phyloP scores from a whole-genome alignment of 2,329 filamentous ascomycete species.

The Botrytis aclada region DNA sequence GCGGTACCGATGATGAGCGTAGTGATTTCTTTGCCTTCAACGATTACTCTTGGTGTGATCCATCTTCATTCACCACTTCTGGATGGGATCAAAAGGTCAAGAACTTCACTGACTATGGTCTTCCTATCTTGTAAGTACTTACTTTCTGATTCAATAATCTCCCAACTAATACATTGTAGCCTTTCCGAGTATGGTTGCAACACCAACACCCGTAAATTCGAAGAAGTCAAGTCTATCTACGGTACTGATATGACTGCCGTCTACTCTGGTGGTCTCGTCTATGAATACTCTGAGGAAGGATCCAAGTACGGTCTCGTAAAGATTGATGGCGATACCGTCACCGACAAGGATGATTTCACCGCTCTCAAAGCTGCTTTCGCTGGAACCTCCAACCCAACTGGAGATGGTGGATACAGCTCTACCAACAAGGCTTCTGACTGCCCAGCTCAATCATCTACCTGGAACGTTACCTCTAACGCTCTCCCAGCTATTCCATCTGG shows the following conservation, averaged over 20 bases:
- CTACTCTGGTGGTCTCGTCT: slow-evolving; percentile 94
- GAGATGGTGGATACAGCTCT: slow-evolving; percentile 51
- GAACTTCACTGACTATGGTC: slow-evolving; percentile 64
- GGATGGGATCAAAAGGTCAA: slow-evolving; percentile 69
- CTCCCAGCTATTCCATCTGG: slow-evolving; percentile 49
- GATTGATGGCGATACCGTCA: slow-evolving; percentile 37
- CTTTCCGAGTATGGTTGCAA: slow-evolving; percentile 91
- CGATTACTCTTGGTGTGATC: slow-evolving; percentile 65
- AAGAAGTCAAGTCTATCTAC: slow-evolving; percentile 79
- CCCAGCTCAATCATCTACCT: slow-evolving; percentile 45
- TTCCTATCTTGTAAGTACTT: slow-evolving; percentile 50
- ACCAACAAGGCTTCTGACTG: slow-evolving; percentile 42
- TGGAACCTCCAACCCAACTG: slow-evolving; percentile 45
- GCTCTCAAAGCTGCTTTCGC: slow-evolving; percentile 46
- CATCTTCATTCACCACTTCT: slow-evolving; percentile 54
- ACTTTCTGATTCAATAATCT: not conserved
- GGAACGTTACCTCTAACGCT: slow-evolving; percentile 45
- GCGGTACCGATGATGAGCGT: slow-evolving; percentile 62
- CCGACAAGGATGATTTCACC: slow-evolving; percentile 46
- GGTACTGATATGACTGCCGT: slow-evolving; percentile 76
- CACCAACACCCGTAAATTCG: slow-evolving; percentile 76
- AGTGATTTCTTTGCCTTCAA: slow-evolving; percentile 67
- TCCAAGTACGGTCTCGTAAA: slow-evolving; percentile 64
- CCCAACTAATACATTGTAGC: slow-evolving; percentile 25
- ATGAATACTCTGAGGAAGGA: slow-evolving; percentile 83